phyloP scores from a whole-genome alignment of 441 rosid species.

The Pelargonium myrrhifolium region DNA sequence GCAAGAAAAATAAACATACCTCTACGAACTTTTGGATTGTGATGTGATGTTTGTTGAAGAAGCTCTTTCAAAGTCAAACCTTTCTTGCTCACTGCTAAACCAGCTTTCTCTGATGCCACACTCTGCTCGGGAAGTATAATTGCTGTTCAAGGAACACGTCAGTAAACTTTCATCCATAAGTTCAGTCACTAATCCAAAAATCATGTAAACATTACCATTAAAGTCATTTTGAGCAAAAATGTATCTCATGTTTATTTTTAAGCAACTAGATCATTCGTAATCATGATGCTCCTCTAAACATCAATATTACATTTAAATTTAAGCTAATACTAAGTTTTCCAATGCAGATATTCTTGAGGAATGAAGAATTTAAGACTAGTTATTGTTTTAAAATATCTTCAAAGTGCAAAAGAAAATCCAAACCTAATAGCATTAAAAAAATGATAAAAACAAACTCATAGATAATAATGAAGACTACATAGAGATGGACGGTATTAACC shows the following conservation, averaged over 20 bases:
- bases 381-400: not conserved
- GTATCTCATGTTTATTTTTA: not conserved
- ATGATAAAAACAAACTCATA: constrained; percentile 5
- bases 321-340: not conserved
- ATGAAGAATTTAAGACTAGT: not conserved
- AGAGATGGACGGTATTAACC: constrained; percentile 31
- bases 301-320: not conserved
- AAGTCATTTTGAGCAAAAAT: not conserved
- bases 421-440: not conserved
- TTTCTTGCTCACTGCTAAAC: constrained; percentile 79
- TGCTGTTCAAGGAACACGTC: constrained; percentile 33
- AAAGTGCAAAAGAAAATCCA: not conserved
- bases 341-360: not conserved
- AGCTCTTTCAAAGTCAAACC: constrained; percentile 87
- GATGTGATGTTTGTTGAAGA: constrained; percentile 71
- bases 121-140: constrained; percentile 88
- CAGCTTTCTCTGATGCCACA: constrained; percentile 63
- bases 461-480: not conserved
- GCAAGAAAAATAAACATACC: constrained; percentile 27
- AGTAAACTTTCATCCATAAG: not conserved
- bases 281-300: not conserved
- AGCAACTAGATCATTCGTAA: not conserved
- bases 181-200: constrained; percentile 1
- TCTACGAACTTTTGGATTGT: constrained; percentile 70
- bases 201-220: not conserved